Conservation (phyloP, 768 basidiomycete species). For the Chalciporus pseudorubinellus region DNA sequence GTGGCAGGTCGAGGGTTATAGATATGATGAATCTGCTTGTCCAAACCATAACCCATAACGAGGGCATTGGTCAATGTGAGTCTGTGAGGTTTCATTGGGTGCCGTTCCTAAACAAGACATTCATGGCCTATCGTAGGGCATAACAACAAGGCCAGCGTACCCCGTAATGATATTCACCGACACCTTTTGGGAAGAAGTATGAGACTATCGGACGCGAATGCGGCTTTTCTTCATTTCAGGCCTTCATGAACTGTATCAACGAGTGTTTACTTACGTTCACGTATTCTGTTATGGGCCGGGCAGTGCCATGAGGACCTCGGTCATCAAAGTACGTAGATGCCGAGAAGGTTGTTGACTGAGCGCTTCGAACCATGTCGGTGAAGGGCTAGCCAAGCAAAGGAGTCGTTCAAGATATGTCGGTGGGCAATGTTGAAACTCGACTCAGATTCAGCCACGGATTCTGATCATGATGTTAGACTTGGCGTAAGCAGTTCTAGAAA, state of each 20-base stretch:
- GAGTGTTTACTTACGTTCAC: slow-evolving; percentile 56
- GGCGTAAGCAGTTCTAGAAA: background rate
- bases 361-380: slow-evolving; percentile 35
- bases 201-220: slow-evolving; percentile 76
- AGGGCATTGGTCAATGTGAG: slow-evolving; percentile 95
- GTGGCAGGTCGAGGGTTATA: slow-evolving; percentile 89
- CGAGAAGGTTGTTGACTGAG: slow-evolving; percentile 60
- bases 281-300: slow-evolving; percentile 77
- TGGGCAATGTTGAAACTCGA: too few species aligned
- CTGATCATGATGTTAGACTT: background rate
- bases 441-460: background rate
- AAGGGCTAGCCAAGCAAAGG: background rate
- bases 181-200: slow-evolving; percentile 92
- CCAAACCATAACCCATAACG: slow-evolving; percentile 93
- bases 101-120: slow-evolving; percentile 67
- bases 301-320: slow-evolving; percentile 64
- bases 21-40: slow-evolving; percentile 91
- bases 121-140: slow-evolving; percentile 5
- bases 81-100: slow-evolving; percentile 98
- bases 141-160: slow-evolving; percentile 43
- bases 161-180: slow-evolving; percentile 96
- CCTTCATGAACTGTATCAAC: background rate
- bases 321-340: slow-evolving; percentile 74
- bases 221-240: slow-evolving; percentile 27
- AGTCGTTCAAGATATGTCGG: background rate